Evolutionary conservation across 2,329 filamentous ascomycete genomes (phyloP).

Genomic region (Pseudocercospora ulei): DNA sequence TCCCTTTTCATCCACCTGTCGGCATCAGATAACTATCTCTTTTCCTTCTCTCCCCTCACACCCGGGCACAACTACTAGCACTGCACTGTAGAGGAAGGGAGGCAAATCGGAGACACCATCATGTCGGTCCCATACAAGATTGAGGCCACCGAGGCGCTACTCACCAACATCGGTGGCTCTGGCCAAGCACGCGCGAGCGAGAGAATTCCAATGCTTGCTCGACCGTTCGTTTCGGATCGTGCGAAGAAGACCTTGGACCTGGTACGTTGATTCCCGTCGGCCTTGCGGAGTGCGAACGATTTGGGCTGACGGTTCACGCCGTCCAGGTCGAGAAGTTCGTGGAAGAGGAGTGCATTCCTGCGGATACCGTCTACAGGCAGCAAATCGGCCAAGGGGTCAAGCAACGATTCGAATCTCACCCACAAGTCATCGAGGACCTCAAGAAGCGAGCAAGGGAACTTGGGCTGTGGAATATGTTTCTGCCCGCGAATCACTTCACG

Average conservation of each 20-base stretch:
- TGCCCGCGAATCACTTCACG: conserved; percentile 88
- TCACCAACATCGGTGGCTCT: conserved; percentile 23
- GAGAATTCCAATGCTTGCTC: conserved; percentile 50
- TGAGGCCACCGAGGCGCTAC: conserved; percentile 31
- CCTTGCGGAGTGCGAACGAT: neutral
- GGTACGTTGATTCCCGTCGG: conserved; percentile 36
- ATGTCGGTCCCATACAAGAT: conserved; percentile 36
- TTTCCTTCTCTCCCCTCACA: neutral
- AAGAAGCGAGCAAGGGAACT: conserved; percentile 74
- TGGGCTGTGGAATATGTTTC: conserved; percentile 96
- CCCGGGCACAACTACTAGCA: neutral
- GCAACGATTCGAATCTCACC: conserved; percentile 69
- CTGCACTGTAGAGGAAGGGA: neutral
- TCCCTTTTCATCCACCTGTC: conserved; percentile 8
- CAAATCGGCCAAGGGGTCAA: conserved; percentile 62
- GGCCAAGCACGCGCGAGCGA: conserved; percentile 42
- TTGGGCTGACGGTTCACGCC: conserved; percentile 8
- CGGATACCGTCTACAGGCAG: conserved; percentile 69
- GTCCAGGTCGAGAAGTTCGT: conserved; percentile 72
- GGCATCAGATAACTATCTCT: conserved; percentile 4
- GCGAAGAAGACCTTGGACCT: conserved; percentile 76
- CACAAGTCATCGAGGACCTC: conserved; percentile 73
- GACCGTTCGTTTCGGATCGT: conserved; percentile 64
- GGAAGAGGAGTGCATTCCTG: conserved; percentile 72
- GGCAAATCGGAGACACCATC: conserved; percentile 12